Percentiles rank a stretch among this genome's conserved stretches.
phyloP scores from a whole-genome alignment of 768 basidiomycete genomes.

The Rhizopogon vesiculosus region DNA sequence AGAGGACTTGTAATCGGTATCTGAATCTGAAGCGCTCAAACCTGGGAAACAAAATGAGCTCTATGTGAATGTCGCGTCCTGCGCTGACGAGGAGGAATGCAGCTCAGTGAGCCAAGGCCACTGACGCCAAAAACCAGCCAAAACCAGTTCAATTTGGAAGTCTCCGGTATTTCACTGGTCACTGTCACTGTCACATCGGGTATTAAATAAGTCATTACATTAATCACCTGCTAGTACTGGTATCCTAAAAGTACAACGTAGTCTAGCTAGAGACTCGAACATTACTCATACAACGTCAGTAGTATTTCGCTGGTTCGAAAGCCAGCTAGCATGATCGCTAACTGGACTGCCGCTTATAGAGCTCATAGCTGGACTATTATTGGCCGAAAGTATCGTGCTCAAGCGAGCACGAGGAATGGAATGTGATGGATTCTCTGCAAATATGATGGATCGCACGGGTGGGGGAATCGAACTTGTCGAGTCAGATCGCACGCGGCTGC shows the following conservation, averaged over 20 bases:
- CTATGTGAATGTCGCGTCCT: constrained; percentile 28
- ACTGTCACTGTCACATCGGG: background rate
- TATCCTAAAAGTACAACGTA: background rate
- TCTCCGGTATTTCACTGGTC: background rate
- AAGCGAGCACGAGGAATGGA: background rate
- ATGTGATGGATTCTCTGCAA: background rate
- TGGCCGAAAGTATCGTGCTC: constrained; percentile 1
- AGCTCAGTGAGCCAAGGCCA: constrained; percentile 5
- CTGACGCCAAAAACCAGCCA: constrained; percentile 11
- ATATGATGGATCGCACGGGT: background rate
- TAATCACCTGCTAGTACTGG: background rate
- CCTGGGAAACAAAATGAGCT: constrained; percentile 8
- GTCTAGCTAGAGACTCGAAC: background rate
- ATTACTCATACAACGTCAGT: background rate
- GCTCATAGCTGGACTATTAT: background rate
- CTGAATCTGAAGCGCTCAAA: background rate
- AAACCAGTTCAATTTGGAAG: constrained; percentile 22
- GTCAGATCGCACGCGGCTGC: background rate
- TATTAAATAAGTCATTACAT: too few species aligned
- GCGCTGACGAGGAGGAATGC: constrained; percentile 28
- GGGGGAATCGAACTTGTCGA: background rate
- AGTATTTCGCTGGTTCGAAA: background rate
- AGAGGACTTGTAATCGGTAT: background rate
- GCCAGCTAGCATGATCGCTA: background rate
- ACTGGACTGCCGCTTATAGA: background rate